These are phyloP conservation scores for Cochlearia excelsa DNA, from an alignment of 345 rosid species.

Conservation along the genomic window DNA sequence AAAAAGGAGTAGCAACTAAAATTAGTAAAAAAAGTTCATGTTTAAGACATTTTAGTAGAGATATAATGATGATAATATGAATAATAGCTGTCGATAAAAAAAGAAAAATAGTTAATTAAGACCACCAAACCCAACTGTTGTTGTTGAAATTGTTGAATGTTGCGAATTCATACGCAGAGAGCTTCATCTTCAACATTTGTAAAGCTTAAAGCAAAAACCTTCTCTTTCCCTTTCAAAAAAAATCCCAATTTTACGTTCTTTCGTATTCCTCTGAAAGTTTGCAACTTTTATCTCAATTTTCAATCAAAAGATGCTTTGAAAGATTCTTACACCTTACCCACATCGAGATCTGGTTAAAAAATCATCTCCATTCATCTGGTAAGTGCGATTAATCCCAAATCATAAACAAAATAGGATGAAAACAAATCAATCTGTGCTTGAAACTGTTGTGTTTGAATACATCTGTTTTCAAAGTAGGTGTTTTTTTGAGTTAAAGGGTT, in stretches of 20 bases:
- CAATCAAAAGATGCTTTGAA: neutral
- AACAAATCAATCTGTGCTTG: neutral
- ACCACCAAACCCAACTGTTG: neutral
- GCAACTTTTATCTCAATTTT: neutral
- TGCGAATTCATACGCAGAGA: neutral
- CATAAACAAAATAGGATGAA: neutral
- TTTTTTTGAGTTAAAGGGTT: neutral
- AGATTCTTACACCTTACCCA: neutral
- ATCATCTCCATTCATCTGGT: neutral
- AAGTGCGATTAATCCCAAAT: neutral
- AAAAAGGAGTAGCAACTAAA: too few species aligned
- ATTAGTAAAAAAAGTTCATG: too few species aligned
- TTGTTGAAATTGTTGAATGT: neutral
- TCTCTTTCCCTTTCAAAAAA: too few species aligned
- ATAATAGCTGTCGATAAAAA: too few species aligned
- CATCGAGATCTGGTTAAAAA: neutral
- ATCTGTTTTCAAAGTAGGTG: too few species aligned
- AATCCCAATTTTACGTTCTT: too few species aligned
- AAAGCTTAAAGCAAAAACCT: neutral
- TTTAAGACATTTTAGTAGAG: too few species aligned
- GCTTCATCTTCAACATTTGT: neutral
- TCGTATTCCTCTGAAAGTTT: neutral
- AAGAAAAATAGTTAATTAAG: neutral
- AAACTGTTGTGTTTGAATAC: neutral
- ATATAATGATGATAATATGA: too few species aligned